Evolutionary conservation across 352 stramenopile species (phyloP).

Genomic region (Blastocystis sp.): DNA sequence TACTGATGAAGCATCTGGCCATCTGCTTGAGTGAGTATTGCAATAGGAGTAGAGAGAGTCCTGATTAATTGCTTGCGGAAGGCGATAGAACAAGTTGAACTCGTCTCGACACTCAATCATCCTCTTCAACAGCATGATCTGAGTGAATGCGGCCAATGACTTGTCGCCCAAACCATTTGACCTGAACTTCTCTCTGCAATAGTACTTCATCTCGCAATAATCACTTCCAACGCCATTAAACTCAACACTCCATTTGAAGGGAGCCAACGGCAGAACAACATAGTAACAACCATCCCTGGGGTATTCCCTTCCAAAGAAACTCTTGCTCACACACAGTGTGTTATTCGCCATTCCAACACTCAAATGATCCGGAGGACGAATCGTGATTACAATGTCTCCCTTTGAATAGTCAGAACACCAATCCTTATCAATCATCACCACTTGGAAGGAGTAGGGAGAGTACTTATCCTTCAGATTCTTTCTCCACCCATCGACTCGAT

Average conservation of each 20-base stretch:
- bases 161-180: not conserved
- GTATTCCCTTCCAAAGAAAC: not conserved
- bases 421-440: constrained; percentile 13
- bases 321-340: not conserved
- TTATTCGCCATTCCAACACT: not conserved
- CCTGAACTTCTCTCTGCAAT: not conserved
- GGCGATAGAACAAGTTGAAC: not conserved
- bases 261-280: not conserved
- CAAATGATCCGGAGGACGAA: not conserved
- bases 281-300: not conserved
- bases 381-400: not conserved
- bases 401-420: not conserved
- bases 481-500: too few species aligned
- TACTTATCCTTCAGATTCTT: too few species aligned
- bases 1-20: not conserved
- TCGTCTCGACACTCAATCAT: not conserved
- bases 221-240: not conserved
- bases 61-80: not conserved
- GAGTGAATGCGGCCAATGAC: not conserved
- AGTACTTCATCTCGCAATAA: not conserved
- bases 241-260: constrained; percentile 7
- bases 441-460: not conserved
- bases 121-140: not conserved
- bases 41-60: not conserved
- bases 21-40: not conserved